These are phyloP conservation scores for Saitoella complicata DNA, from an alignment of 805 yeast species.

Conservation along the genomic window DNA sequence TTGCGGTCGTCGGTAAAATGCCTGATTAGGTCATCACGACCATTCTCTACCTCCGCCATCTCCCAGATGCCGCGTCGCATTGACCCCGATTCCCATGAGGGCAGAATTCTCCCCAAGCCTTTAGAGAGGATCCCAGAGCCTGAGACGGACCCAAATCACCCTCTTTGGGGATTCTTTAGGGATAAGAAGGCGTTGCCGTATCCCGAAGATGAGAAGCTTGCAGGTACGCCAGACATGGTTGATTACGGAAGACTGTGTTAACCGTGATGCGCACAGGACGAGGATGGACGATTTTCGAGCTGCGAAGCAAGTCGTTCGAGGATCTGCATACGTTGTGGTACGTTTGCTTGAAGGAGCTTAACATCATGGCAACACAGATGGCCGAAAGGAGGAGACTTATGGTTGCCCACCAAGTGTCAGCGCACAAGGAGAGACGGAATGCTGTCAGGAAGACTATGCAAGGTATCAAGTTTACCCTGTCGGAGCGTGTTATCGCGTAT, in stretches of 20 bases:
- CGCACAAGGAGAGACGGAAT: neutral
- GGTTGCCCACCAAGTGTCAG: neutral
- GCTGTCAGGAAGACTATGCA: constrained; percentile 1
- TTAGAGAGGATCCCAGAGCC: too few species aligned
- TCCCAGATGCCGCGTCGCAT: too few species aligned
- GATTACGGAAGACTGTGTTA: neutral
- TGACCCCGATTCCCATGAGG: too few species aligned
- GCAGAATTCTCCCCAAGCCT: too few species aligned
- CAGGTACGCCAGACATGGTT: constrained; percentile 14
- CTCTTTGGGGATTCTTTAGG: constrained; percentile 82
- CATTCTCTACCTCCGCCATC: too few species aligned
- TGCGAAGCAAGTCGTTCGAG: constrained; percentile 79
- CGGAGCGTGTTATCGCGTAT: constrained; percentile 1
- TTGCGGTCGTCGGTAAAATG: too few species aligned
- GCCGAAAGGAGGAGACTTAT: constrained; percentile 32
- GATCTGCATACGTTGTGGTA: constrained; percentile 91
- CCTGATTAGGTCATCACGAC: too few species aligned
- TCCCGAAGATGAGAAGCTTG: constrained; percentile 29
- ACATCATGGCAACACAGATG: constrained; percentile 58
- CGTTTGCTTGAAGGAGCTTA: constrained; percentile 66
- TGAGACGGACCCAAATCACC: constrained; percentile 32
- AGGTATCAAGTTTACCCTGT: constrained; percentile 2
- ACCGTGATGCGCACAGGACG: constrained; percentile 28
- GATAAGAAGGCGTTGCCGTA: constrained; percentile 39
- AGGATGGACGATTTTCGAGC: constrained; percentile 76